Base-by-base conservation (phyloP, 2,329 filamentous ascomycete genomes). In the Triangularia verruculosa region DNA sequence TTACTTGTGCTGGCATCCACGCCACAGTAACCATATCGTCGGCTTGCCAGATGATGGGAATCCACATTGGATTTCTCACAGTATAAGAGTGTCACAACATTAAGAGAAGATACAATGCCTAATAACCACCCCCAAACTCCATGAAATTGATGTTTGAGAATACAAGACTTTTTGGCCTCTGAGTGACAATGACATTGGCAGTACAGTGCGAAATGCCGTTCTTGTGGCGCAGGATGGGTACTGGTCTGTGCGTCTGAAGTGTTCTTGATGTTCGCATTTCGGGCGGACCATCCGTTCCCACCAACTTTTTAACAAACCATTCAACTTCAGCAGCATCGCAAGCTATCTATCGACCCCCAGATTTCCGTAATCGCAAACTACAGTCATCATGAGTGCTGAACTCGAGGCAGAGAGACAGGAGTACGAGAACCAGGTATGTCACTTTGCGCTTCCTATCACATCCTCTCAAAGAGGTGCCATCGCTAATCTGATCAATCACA, bases 351-450 rank as follows among this genome's bases (percentile, higher is more conserved):
- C 51, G 22, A 20, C 51, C 24, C 27, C 17, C 15, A 8, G 20
- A 54, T 28, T 11, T 25, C n/a, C 51, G 6, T 27, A 25, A 12
- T 15, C 12, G 9, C 51, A 28, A 24, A 25, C 13, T 12, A 54
- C 22, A 54, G 25, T 27, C 66, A 75, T 56, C n/a, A 80, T 80
- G 78, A 73, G 73, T 61, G 75, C 72, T 30, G 72, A 81, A 66
- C 75, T 85, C 62, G 80, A 86, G 69, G 78, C 79, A 43, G 84
- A 86, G 69, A 80, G 79, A 71, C 78, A 79, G 71, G 78, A 80
- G 66, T 86, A 83, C 70, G 79, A 83, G 73, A 83, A 85, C 71
- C 84, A 87, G 78, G 84, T 85, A 69, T 63, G 78, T 22, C 22
- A 4, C 2, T 20, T 34, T 32, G 5, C 52, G 24, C 2, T 13